Percentiles rank a stretch among this genome's conserved stretches.
Conservation (phyloP, 2,329 filamentous ascomycete genomes). For the Cytospora chrysosperma region DNA sequence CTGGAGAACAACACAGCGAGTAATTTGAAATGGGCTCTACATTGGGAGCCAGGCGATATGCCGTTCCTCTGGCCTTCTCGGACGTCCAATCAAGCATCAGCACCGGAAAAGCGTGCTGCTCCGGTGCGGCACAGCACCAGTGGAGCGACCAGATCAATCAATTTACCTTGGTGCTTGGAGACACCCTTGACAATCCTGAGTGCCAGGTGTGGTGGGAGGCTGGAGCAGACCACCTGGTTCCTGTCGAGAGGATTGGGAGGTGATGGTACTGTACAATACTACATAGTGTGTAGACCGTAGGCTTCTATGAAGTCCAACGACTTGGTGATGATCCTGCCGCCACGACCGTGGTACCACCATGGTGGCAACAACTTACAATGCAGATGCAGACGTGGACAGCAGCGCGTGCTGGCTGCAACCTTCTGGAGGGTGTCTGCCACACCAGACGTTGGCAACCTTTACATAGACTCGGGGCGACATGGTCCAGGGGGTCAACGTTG, state of each 20-base stretch:
- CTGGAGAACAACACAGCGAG: not conserved
- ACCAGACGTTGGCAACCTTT: no score
- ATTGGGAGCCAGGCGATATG: no score
- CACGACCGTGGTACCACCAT: constrained; percentile 3
- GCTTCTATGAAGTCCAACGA: not conserved
- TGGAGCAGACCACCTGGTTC: constrained; percentile 4
- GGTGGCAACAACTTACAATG: constrained; percentile 12
- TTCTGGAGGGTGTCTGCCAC: not conserved
- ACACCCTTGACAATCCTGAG: constrained; percentile 19
- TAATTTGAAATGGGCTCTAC: no score
- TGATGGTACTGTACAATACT: not conserved
- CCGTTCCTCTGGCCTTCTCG: not conserved
- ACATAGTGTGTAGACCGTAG: no score
- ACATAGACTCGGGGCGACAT: not conserved
- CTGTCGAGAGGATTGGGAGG: not conserved
- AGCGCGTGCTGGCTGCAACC: constrained; percentile 10
- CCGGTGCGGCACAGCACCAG: constrained; percentile 16
- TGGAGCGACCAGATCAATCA: constrained; percentile 9
- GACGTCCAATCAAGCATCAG: not conserved
- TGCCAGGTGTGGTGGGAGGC: constrained; percentile 21
- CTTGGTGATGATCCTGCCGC: constrained; percentile 3
- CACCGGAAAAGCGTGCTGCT: not conserved
- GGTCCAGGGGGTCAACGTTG: constrained; percentile 8
- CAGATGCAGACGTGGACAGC: constrained; percentile 15
- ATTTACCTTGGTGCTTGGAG: no score